Conservation (phyloP, 2,329 filamentous ascomycete genomes). For the Paraphoma sp. region DNA sequence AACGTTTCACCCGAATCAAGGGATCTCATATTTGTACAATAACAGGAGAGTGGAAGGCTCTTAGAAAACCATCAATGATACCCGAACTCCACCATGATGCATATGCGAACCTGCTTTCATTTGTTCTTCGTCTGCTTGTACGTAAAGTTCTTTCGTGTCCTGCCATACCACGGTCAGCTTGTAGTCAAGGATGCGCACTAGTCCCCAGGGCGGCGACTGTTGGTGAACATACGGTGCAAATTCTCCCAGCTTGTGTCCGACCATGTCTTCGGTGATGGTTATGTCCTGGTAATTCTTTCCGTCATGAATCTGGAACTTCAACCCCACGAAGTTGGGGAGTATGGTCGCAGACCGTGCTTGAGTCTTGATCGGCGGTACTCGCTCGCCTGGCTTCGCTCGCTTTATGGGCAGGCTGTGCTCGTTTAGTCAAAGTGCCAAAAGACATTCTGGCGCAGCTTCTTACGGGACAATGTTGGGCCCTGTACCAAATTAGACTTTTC, state of each 20-base stretch:
- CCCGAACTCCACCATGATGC: slow-evolving; percentile 45
- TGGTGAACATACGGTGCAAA: slow-evolving; percentile 75
- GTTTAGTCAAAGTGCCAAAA: slow-evolving; percentile 30
- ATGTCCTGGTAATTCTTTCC: slow-evolving; percentile 86
- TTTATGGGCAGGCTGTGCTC: slow-evolving; percentile 67
- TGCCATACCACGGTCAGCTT: slow-evolving; percentile 40
- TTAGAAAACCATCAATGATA: slow-evolving; percentile 41
- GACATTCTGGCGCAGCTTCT: slow-evolving; percentile 40
- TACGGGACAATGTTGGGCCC: slow-evolving; percentile 76
- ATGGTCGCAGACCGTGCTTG: slow-evolving; percentile 89
- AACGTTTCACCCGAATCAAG: slow-evolving; percentile 15
- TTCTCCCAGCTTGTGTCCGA: slow-evolving; percentile 92
- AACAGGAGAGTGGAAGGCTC: slow-evolving; percentile 36
- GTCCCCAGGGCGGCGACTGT: not conserved
- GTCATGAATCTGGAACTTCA: slow-evolving; percentile 90
- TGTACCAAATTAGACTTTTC: slow-evolving; percentile 40
- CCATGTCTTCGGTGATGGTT: slow-evolving; percentile 91
- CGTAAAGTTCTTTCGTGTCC: slow-evolving; percentile 71
- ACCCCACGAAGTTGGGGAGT: slow-evolving; percentile 87
- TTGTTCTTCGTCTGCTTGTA: slow-evolving; percentile 77
- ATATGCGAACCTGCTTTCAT: slow-evolving; percentile 45
- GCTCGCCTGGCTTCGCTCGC: slow-evolving; percentile 65
- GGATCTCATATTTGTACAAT: slow-evolving; percentile 41
- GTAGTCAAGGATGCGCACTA: not conserved
- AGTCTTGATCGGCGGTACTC: slow-evolving; percentile 77